phyloP scores from a whole-genome alignment of 2,329 filamentous ascomycete species.

The Fusarium acutatum region DNA sequence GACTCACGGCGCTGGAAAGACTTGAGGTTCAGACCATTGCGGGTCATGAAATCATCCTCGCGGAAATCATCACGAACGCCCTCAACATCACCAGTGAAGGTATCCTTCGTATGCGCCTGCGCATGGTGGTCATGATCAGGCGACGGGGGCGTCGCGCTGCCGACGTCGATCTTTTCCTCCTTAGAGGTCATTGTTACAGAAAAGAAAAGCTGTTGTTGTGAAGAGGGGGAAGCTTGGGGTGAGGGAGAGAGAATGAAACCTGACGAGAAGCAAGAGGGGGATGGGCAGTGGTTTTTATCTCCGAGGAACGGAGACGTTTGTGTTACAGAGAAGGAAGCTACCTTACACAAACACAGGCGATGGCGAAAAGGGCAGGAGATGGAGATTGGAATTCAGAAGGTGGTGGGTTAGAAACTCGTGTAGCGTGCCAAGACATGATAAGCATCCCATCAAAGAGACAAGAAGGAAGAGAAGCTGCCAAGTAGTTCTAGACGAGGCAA shows the following conservation, averaged over 20 bases:
- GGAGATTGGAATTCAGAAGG: not conserved
- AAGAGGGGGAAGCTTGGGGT: not conserved
- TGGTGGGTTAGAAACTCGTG: not conserved
- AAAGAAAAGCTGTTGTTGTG: not conserved
- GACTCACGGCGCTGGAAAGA: slow-evolving; percentile 37
- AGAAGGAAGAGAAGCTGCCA: slow-evolving; percentile 9
- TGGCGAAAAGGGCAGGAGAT: slow-evolving; percentile 40
- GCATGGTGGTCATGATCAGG: not conserved
- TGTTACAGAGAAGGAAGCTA: not conserved
- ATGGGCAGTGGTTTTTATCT: slow-evolving; percentile 24
- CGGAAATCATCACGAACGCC: slow-evolving; percentile 34
- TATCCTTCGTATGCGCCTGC: slow-evolving; percentile 15
- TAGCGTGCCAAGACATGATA: slow-evolving; percentile 33
- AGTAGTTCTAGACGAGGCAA: slow-evolving; percentile 11
- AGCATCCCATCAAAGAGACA: not conserved
- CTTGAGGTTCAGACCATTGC: slow-evolving; percentile 39
- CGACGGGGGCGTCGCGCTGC: slow-evolving; percentile 23
- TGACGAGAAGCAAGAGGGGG: not conserved
- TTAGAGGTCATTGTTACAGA: slow-evolving; percentile 24
- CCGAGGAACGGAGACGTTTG: not conserved
- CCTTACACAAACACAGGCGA: slow-evolving; percentile 4
- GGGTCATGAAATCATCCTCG: slow-evolving; percentile 41
- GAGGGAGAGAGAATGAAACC: not conserved
- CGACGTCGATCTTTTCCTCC: slow-evolving; percentile 33
- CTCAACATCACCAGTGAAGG: not conserved